Conservation (phyloP, 2,329 filamentous ascomycete genomes). For the Fusarium verrucosum region DNA sequence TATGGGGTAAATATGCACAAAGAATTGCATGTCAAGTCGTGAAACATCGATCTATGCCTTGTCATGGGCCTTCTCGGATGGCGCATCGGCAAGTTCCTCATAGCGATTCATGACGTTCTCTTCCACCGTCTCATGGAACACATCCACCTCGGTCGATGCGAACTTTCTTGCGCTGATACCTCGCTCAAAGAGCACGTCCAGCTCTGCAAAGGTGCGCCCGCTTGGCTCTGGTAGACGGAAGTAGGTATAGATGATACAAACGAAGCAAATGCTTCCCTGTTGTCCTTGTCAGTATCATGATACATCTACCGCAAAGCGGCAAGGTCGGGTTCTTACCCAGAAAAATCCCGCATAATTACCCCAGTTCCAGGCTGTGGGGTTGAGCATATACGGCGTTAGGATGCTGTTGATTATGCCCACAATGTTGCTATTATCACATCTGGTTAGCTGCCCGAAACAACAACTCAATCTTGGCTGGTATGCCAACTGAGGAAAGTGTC, state of each 20-base stretch:
- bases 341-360: slow-evolving; percentile 88
- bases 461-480: not conserved
- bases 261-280: slow-evolving; percentile 77
- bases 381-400: slow-evolving; percentile 91
- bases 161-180: slow-evolving; percentile 78
- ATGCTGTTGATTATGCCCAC: slow-evolving; percentile 84
- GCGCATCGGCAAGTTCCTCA: slow-evolving; percentile 48
- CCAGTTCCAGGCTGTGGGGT: slow-evolving; percentile 88
- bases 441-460: slow-evolving; percentile 22
- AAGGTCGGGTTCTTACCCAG: slow-evolving; percentile 64
- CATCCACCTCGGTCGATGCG: slow-evolving; percentile 64
- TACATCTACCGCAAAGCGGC: not conserved
- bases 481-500: not conserved
- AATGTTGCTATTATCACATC: slow-evolving; percentile 66
- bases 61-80: slow-evolving; percentile 26
- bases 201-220: slow-evolving; percentile 84
- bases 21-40: not conserved
- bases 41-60: slow-evolving; percentile 24
- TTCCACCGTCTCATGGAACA: slow-evolving; percentile 63
- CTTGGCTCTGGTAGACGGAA: slow-evolving; percentile 72
- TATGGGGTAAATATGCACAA: not conserved
- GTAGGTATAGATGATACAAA: slow-evolving; percentile 79
- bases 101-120: slow-evolving; percentile 60
- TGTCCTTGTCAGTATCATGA: slow-evolving; percentile 21
- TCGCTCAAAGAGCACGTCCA: slow-evolving; percentile 85